A percentile compares a stretch with the other conserved stretches of the same genome.
phyloP scores from a whole-genome alignment of 257 asterid species.

The Forsythia suspensa region DNA sequence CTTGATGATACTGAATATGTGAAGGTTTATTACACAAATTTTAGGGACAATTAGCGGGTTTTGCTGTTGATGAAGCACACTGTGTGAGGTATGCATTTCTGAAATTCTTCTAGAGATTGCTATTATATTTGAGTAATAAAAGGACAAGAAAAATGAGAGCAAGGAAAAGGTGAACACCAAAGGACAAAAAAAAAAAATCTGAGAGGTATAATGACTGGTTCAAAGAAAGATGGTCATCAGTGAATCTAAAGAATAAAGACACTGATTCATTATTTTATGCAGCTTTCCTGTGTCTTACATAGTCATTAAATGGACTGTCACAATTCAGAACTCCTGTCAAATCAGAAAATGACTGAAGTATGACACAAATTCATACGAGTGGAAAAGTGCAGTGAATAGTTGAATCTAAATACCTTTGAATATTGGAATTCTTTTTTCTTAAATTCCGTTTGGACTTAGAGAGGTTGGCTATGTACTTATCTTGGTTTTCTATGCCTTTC shows the following conservation, averaged over 20 bases:
- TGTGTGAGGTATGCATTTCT: constrained; percentile 71
- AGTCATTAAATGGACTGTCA: neutral
- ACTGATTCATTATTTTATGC: neutral
- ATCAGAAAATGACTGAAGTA: constrained; percentile 9
- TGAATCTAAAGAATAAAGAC: neutral
- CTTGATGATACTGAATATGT: constrained; percentile 19
- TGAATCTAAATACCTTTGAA: constrained; percentile 6
- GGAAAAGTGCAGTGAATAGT: constrained; percentile 9
- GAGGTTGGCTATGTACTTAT: constrained; percentile 17
- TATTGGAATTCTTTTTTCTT: constrained; percentile 6
- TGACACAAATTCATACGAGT: constrained; percentile 1
- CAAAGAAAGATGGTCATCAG: neutral
- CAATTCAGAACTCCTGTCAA: neutral
- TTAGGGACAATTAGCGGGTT: constrained; percentile 91
- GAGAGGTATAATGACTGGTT: neutral
- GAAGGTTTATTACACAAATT: constrained; percentile 20
- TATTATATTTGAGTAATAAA: constrained; percentile 15
- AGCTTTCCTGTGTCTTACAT: neutral
- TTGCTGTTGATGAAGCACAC: constrained; percentile 98
- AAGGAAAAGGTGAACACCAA: constrained; percentile 1
- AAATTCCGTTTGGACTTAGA: constrained; percentile 1
- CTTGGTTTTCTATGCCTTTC: constrained; percentile 33
- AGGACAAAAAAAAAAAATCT: neutral
- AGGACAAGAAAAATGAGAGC: neutral
- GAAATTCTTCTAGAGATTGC: constrained; percentile 3